Evolutionary conservation across 2,329 filamentous ascomycete genomes (phyloP), one percentile per base, ranked within the genome.

Genomic region (Colletotrichum sp.): DNA sequence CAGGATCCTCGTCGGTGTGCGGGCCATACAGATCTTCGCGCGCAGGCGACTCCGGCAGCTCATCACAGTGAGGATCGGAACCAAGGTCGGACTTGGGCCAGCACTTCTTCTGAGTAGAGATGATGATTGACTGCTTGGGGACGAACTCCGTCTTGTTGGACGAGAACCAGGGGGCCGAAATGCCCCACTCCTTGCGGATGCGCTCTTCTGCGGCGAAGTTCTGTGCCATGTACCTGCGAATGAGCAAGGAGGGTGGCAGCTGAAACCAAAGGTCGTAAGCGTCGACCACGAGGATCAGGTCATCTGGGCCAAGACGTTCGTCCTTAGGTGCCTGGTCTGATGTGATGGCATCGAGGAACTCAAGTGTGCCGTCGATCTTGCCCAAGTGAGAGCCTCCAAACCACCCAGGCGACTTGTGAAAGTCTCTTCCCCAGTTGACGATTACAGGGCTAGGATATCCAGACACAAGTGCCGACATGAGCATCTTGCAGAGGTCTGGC

Each of bases 201-300:
- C 84, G 81, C 7, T 79, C 78, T 70, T 85, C 79, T 21, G 84
- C 83, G 48, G 83, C 82, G 7, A 74, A 72, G 72, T 84, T 85
- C 34, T 85, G 78, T 8, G 80, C 79, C 66, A 84, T 81, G 69
- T 82, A 86, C 7, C 84, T 81, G 43, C 82, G 73, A 8, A 86
- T 81, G 3, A 86, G 80, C 2, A 84, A 81, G 9, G 82, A 81
- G 0, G 84, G 83, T 0, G 84, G 84, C 4, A 86, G 80, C 67
- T 86, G 84, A 64, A 86, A 85, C 84, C 84, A 86, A 52, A 84
- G 77, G 57, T 86, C 83, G 76, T 86, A 83, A 0, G 84, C 82
- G 43, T 86, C 84, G 4, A 86, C 81, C 28, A 86, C 76, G 0
- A 86, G 76, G 2, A 83, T 83, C 2, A 86, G 76, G 69, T 85